These are phyloP conservation scores for Ceratocystis papillata DNA, from an alignment of 2,329 filamentous ascomycete genomes.

Conservation along the genomic window DNA sequence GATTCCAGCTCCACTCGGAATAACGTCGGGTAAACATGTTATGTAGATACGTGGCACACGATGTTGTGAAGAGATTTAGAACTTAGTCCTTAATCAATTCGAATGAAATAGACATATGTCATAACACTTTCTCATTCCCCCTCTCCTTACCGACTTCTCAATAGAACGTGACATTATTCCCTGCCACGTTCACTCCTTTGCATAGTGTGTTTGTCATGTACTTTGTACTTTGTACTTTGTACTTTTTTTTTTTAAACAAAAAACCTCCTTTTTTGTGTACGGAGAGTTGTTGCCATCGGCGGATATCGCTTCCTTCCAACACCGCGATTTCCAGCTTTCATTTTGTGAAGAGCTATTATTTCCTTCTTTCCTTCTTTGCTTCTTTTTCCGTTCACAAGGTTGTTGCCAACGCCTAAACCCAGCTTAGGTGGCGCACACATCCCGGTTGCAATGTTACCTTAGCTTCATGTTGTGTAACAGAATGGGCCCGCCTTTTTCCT, in stretches of 20 bases:
- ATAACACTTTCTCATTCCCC: not conserved
- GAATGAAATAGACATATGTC: too few species aligned
- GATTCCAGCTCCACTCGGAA: too few species aligned
- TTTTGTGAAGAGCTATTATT: not conserved
- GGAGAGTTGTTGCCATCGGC: not conserved
- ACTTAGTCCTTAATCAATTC: too few species aligned
- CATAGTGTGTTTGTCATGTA: too few species aligned
- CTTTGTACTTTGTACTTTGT: not conserved
- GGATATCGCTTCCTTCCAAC: not conserved
- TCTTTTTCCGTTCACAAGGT: not conserved
- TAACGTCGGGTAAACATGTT: too few species aligned
- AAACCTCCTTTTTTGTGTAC: not conserved
- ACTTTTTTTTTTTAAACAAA: not conserved
- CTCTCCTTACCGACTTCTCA: not conserved
- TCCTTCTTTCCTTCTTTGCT: not conserved
- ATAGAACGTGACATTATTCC: not conserved
- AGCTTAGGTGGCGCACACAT: slow-evolving; percentile 7
- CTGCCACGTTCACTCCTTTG: not conserved
- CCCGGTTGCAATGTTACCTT: slow-evolving; percentile 16
- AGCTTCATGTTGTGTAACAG: slow-evolving; percentile 20
- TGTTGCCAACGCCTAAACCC: slow-evolving; percentile 6
- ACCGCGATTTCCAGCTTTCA: not conserved
- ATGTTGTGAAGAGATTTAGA: too few species aligned
- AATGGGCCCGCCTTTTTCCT: not conserved
- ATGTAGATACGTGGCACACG: too few species aligned